Evolutionary conservation across 306 rosid genomes (phyloP), one percentile per base, ranked within the genome.

Genomic region (Alnus rubra): DNA sequence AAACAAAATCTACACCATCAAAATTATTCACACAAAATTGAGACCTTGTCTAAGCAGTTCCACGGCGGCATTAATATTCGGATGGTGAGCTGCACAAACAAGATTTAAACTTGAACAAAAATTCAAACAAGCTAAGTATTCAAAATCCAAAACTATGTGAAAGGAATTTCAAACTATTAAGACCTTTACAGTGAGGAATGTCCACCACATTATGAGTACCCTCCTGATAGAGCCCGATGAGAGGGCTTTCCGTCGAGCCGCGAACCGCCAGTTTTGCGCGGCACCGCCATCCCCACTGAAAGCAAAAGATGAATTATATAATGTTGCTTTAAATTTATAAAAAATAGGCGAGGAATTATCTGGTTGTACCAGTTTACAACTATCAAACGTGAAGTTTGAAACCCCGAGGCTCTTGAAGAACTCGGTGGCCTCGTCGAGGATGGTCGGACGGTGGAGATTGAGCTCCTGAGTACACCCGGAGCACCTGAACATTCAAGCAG

Each of bases 251-350:
- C 1, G 91, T 48, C 12, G 93, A 87, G 76, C 97, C 98, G 16
- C 98, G 97, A 72, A 94, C 97, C 0, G 95, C 98, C 78, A 94
- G 76, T 79, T 94, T 94, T 45, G 97, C 98, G 0, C 98, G 97
- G 86, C 98, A 92, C 84, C 98, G 87, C 98, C 98, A 94, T 71
- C 89, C 92, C 94, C 96, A 92, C 98, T 92, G 47, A 54, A 49
- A 39, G 64, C 23, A 13, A 42, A 16, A 5, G 33, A 55, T 37
- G 8, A 9, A 7, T 3, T 10, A 62, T 13, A 11, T 10, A 28
- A 62, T 10, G 13, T 62, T 18, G 7, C 2, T 72, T 55, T 1
- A 30, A 56, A 65, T 50, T 68, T 69, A 33, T 2, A 76, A 63
- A 30, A 79, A 82, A 13, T 65, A 1, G 42, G 58, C 39, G 60